Base-by-base conservation (phyloP, 805 yeast genomes). In the Metschnikowia koreensis region DNA sequence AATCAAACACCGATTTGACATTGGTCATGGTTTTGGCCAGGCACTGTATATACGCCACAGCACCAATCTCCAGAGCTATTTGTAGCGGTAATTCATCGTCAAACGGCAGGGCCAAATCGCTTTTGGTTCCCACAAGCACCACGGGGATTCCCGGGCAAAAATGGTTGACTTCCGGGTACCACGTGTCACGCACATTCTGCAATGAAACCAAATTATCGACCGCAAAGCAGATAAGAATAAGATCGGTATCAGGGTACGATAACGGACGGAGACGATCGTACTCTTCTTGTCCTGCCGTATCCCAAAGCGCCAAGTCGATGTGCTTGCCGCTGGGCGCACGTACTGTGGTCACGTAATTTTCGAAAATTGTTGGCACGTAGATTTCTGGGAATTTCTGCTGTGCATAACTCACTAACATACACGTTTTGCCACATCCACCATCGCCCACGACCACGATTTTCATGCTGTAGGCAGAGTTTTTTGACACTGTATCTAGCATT, bases 401-500 rank as follows among this genome's bases (percentile, higher is more conserved):
- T 4, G 89, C 79, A 64, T 85, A 90, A 16, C 88, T 69, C n/a
- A 73, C 76, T 52, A 88, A 63, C 59, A 89, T 67, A 60, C 92
- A 86, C 0, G 96, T 90, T 66, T 89, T 89, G n/a, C 97, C 97
- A 65, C 94, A 86, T 15, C 89, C 92, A 60, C 93, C 91, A 66
- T 89, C 97, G 7, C 97, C 96, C 9, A 90, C 94, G 28, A 87
- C 87, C 11, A 89, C 96, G 6, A 88, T 70, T 63, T 87, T 87
- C 72, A 73, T 68, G 56, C 60, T 59, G 55, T 63, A 60, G 40
- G 52, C 48, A 13, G 61, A 56, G 40, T 60, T 55, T 38, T 55
- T 58, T 33, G 60, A 44, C 44, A 62, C 55, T 46, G 51, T 54
- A 22, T 60, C 54, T 48, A 66, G 69, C 54, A 70, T 65, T 12